Percentiles rank a stretch among this genome's conserved stretches.
Conservation (phyloP, 108 stramenopile genomes). For the Schizochytrium sp. region DNA sequence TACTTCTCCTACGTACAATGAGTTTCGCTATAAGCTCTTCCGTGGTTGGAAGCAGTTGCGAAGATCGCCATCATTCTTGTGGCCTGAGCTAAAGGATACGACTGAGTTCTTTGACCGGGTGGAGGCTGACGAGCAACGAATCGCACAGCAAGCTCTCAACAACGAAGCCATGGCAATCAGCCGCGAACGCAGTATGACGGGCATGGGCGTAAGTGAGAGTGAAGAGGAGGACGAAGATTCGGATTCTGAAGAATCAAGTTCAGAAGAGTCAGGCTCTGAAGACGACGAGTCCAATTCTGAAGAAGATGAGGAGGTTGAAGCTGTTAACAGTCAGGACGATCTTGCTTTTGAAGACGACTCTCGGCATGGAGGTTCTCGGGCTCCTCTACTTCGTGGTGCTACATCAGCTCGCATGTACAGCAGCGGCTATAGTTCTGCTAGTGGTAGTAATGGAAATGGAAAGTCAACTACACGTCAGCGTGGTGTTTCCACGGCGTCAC, state of each 20-base stretch:
- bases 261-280: no score
- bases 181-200: not conserved
- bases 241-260: not conserved
- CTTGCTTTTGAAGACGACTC: not conserved
- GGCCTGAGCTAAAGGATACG: slow-evolving; percentile 7
- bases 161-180: not conserved
- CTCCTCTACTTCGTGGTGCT: no score
- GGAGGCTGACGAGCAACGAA: slow-evolving; percentile 18
- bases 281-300: not conserved
- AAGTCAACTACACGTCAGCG: no score
- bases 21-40: slow-evolving; percentile 23
- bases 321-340: no score
- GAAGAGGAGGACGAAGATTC: not conserved
- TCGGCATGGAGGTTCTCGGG: not conserved
- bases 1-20: not conserved
- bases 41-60: slow-evolving; percentile 55
- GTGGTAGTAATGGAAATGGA: no score
- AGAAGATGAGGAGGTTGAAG: no score
- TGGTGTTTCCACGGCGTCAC: not conserved
- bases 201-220: not conserved
- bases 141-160: slow-evolving; percentile 22
- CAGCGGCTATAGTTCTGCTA: no score
- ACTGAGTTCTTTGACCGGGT: not conserved
- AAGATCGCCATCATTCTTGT: slow-evolving; percentile 30
- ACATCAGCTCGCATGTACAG: no score